phyloP scores from a whole-genome alignment of 495 filamentous ascomycete genomes.

The Penicillium mononematosum region DNA sequence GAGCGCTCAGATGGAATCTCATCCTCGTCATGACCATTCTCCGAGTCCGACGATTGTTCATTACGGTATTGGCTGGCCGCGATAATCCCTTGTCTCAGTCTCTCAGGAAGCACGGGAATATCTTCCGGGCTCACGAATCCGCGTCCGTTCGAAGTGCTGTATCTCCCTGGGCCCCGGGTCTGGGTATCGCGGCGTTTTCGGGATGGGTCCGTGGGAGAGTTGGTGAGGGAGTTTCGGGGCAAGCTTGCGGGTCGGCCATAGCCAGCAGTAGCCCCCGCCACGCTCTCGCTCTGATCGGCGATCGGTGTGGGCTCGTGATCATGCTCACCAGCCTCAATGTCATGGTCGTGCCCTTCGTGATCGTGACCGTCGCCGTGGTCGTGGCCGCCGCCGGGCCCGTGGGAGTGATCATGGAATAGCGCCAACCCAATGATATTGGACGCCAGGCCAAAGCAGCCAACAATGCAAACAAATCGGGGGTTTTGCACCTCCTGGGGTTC shows the following conservation, averaged over 20 bases:
- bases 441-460: conserved; percentile 80
- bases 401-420: conserved; percentile 88
- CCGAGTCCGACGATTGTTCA: conserved; percentile 55
- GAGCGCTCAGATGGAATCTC: conserved; percentile 41
- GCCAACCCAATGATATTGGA: conserved; percentile 89
- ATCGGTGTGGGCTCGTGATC: conserved; percentile 30
- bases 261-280: conserved; percentile 48
- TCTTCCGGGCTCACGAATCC: conserved; percentile 62
- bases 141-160: conserved; percentile 49
- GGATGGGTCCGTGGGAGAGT: conserved; percentile 29
- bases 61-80: conserved; percentile 60
- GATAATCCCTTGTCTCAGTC: conserved; percentile 88
- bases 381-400: conserved; percentile 52
- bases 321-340: conserved; percentile 12
- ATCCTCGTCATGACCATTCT: conserved; percentile 50
- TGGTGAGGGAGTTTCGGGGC: conserved; percentile 45
- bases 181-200: conserved; percentile 41
- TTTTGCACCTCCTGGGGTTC: conserved; percentile 83
- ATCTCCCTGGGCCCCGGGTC: conserved; percentile 51
- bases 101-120: conserved; percentile 83
- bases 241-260: conserved; percentile 17
- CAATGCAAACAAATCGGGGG: conserved; percentile 79
- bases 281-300: conserved; percentile 46
- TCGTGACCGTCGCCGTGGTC: conserved; percentile 23
- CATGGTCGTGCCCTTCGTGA: conserved; percentile 41